Percentiles rank a stretch among this genome's conserved stretches.
phyloP scores from a whole-genome alignment of 192 early-diverging fungal genomes.

The Backusella mclennaniae region DNA sequence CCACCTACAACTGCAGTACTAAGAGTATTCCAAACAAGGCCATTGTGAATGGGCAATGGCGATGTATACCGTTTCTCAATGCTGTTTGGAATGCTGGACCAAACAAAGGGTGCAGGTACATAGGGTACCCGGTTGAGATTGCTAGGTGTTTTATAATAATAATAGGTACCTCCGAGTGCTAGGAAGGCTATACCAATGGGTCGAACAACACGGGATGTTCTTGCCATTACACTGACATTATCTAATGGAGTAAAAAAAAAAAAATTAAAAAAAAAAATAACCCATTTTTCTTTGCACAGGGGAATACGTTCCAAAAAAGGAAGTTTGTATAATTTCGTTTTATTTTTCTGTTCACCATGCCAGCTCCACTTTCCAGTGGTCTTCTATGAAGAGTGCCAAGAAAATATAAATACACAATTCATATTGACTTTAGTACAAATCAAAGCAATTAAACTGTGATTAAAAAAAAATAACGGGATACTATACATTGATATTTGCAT shows the following conservation, averaged over 20 bases:
- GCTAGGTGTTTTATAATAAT: not conserved
- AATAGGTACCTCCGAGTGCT: not conserved
- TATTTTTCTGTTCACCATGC: too few relatives aligned
- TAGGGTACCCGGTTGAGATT: not conserved
- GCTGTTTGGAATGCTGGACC: slow-evolving; percentile 12
- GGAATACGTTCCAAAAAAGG: not conserved
- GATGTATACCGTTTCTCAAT: slow-evolving; percentile 6
- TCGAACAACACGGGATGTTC: not conserved
- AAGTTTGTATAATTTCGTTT: not conserved
- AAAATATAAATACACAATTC: too few relatives aligned
- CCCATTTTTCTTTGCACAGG: not conserved
- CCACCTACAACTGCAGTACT: slow-evolving; percentile 20
- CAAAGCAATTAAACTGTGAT: too few relatives aligned
- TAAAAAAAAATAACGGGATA: not conserved
- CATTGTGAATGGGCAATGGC: not conserved
- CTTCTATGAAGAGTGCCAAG: too few relatives aligned
- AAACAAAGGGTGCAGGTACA: slow-evolving; percentile 18
- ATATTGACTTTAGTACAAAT: too few relatives aligned
- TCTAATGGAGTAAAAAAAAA: not conserved
- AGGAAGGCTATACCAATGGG: not conserved
- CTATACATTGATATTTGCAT: not conserved
- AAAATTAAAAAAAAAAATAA: not conserved
- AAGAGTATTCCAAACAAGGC: slow-evolving; percentile 26
- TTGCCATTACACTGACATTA: not conserved
- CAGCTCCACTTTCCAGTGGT: too few relatives aligned